These are phyloP conservation scores for Podaxis pistillaris DNA, from an alignment of 768 basidiomycete species.

Conservation along the genomic window DNA sequence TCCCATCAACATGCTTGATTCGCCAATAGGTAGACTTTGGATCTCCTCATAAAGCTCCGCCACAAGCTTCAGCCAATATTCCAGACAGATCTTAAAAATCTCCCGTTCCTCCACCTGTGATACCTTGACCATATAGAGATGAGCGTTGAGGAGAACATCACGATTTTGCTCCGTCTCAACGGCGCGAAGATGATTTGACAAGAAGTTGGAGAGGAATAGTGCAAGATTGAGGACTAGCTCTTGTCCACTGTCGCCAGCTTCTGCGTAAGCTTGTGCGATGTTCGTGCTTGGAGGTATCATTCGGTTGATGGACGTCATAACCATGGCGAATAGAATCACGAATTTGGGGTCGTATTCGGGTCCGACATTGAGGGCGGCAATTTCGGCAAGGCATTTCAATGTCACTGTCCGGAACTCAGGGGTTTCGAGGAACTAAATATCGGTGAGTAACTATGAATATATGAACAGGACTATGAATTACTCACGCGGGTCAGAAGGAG, in stretches of 20 bases:
- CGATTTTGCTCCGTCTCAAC: conserved; percentile 90
- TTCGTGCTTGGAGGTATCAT: conserved; percentile 97
- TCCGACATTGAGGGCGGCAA: conserved; percentile 90
- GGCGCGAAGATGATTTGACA: conserved; percentile 89
- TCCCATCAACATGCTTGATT: conserved; percentile 84
- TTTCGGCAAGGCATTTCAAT: conserved; percentile 94
- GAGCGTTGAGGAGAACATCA: conserved; percentile 93
- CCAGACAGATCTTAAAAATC: conserved; percentile 98
- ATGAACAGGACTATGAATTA: conserved; percentile 18
- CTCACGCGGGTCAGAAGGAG: conserved; percentile 86
- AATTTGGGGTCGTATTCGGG: conserved; percentile 99
- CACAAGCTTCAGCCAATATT: conserved; percentile 97
- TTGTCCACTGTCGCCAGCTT: conserved; percentile 89
- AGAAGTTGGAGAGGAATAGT: conserved; percentile 96
- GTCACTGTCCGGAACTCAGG: conserved; percentile 98
- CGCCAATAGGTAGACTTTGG: conserved; percentile 85
- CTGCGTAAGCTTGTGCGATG: conserved; percentile 88
- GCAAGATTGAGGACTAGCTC: conserved; percentile 97
- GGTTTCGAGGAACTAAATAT: conserved; percentile 85
- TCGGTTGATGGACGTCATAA: conserved; percentile 95
- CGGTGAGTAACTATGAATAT: conserved; percentile 13
- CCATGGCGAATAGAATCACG: conserved; percentile 95
- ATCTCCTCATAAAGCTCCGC: conserved; percentile 97
- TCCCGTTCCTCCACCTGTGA: conserved; percentile 98
- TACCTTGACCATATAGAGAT: conserved; percentile 97